These are phyloP conservation scores for Puccinia horiana DNA, from an alignment of 1,284 basidiomycete genomes.

Conservation along the genomic window DNA sequence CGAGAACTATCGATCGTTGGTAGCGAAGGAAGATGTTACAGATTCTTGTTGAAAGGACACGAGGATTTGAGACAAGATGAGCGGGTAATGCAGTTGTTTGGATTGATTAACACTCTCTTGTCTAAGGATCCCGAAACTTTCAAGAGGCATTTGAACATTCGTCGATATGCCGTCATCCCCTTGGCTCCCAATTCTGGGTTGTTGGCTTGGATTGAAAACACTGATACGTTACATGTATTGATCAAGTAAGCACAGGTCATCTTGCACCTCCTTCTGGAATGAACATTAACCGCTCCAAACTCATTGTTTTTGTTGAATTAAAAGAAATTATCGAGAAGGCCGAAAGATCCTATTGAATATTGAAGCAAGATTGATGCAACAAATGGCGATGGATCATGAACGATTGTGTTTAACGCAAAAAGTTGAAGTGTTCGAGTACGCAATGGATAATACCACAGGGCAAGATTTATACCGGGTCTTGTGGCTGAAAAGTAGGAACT, in stretches of 20 bases:
- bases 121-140: conserved; percentile 91
- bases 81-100: conserved; percentile 98
- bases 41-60: conserved; percentile 93
- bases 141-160: conserved; percentile 93
- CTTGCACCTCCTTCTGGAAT: conserved; percentile 55
- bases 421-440: conserved; percentile 99
- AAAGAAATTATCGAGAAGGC: conserved; percentile 65
- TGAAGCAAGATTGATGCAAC: conserved; percentile 96
- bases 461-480: conserved; percentile 98
- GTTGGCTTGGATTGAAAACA: conserved; percentile 92
- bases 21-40: conserved; percentile 89
- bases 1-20: conserved; percentile 85
- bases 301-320: background rate
- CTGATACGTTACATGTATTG: conserved; percentile 95
- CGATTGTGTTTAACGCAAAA: conserved; percentile 91
- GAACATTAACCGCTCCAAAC: background rate
- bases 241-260: conserved; percentile 68
- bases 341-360: conserved; percentile 96
- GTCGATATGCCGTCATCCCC: conserved; percentile 89
- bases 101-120: conserved; percentile 91
- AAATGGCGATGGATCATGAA: conserved; percentile 99
- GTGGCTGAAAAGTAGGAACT: conserved; percentile 92
- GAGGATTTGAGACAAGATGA: conserved; percentile 99
- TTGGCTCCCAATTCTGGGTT: conserved; percentile 94
- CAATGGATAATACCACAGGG: conserved; percentile 95